Evolutionary conservation across 164 flowering plant species (phyloP).

Genomic region (Magnolia officinalis): DNA sequence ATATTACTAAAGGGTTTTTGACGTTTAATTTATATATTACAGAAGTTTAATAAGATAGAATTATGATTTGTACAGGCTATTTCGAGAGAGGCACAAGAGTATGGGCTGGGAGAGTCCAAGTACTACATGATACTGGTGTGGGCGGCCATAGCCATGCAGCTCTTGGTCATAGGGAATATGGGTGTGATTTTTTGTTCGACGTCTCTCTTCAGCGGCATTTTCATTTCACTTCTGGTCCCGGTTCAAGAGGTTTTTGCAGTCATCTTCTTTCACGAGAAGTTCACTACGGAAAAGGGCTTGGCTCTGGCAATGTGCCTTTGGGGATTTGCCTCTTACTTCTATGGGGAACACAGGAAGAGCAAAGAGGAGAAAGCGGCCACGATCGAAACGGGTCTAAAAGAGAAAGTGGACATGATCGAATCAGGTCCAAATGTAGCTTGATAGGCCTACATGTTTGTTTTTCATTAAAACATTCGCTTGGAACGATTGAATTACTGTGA

Average conservation of each 20-base stretch:
- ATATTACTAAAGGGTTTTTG: too few species aligned
- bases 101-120: conserved; percentile 14
- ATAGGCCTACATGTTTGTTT: not conserved
- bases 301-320: conserved; percentile 20
- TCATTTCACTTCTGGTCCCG: conserved; percentile 13
- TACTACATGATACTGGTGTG: conserved; percentile 15
- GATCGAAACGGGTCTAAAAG: not conserved
- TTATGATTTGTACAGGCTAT: conserved; percentile 15
- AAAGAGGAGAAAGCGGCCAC: not conserved
- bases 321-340: conserved; percentile 24
- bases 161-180: conserved; percentile 3
- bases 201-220: conserved; percentile 16
- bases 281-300: conserved; percentile 24
- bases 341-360: conserved; percentile 9
- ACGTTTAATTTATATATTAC: not conserved
- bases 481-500: not conserved
- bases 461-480: not conserved
- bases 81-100: conserved; percentile 21
- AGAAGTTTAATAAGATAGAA: not conserved
- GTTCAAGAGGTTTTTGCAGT: conserved; percentile 15
- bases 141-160: conserved; percentile 12
- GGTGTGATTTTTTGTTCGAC: conserved; percentile 18
- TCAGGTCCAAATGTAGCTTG: not conserved
- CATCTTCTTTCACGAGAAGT: conserved; percentile 24
- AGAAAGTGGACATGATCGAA: not conserved